phyloP scores from a whole-genome alignment of 495 filamentous ascomycete species.

The Podospora comata region DNA sequence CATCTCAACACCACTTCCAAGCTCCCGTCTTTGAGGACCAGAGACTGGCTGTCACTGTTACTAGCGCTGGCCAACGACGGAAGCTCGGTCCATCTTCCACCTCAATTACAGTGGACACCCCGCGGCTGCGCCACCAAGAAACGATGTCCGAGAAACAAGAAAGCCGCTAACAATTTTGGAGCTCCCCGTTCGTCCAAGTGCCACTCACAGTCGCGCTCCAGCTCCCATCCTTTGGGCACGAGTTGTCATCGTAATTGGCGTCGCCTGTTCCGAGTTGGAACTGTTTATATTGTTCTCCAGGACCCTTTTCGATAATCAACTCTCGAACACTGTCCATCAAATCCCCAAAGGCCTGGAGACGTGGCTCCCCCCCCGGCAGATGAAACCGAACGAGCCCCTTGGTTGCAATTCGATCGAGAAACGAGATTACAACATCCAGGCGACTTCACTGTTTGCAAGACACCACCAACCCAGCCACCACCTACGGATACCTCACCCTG shows the following conservation, averaged over 20 bases:
- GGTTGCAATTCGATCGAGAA: background rate
- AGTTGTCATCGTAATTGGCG: background rate
- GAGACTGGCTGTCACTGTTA: background rate
- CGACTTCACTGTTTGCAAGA: background rate
- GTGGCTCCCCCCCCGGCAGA: background rate
- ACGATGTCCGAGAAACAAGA: background rate
- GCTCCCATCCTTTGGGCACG: background rate
- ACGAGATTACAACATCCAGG: background rate
- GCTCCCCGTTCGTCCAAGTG: slow-evolving; percentile 11
- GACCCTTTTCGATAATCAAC: no score
- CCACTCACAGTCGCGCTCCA: slow-evolving; percentile 11
- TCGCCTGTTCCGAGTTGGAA: background rate
- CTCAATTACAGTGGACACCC: background rate
- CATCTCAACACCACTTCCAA: background rate
- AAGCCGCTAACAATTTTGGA: slow-evolving; percentile 22
- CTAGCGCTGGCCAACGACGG: background rate
- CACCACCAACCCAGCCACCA: background rate
- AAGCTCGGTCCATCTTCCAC: background rate
- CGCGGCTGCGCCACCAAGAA: background rate
- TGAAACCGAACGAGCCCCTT: background rate
- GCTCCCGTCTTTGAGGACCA: background rate
- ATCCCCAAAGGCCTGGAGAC: background rate
- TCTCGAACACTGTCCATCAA: background rate
- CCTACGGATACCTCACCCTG: background rate
- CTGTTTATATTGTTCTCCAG: background rate